Conservation (phyloP, 75 land plant genomes). For the Larix kaempferi region DNA sequence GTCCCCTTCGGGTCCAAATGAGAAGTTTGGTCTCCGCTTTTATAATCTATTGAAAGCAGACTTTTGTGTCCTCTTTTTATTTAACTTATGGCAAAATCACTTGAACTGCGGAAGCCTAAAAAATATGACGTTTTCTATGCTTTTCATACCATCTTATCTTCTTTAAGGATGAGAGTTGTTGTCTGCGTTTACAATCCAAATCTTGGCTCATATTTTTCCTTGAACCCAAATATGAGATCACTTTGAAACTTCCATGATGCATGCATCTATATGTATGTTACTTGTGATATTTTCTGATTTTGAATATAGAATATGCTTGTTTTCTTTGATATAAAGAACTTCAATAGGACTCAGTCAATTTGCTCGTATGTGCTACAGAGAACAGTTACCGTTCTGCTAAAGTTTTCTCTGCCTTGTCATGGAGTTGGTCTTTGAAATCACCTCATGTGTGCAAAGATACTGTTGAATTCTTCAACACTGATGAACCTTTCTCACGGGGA, state of each 20-base stretch:
- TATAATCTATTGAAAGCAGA: neutral
- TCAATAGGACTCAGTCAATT: neutral
- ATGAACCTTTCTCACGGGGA: constrained; percentile 36
- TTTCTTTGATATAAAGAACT: neutral
- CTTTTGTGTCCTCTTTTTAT: neutral
- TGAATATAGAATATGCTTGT: neutral
- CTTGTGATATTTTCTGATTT: neutral
- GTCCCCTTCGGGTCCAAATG: neutral
- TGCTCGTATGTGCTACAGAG: constrained; percentile 23
- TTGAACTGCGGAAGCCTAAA: too few species aligned
- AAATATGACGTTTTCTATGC: too few species aligned
- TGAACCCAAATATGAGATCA: neutral
- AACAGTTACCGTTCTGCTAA: constrained; percentile 49
- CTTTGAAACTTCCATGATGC: neutral
- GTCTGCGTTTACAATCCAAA: neutral
- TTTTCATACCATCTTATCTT: constrained; percentile 2
- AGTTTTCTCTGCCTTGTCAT: constrained; percentile 65
- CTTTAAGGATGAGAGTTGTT: neutral
- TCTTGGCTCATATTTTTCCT: neutral
- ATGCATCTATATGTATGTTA: neutral
- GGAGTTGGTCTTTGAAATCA: constrained; percentile 68
- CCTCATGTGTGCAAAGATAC: constrained; percentile 36
- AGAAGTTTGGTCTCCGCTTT: neutral
- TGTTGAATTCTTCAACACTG: constrained; percentile 6
- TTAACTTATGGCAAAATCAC: too few species aligned